These are phyloP conservation scores for Leccinum arenicola DNA, from an alignment of 768 basidiomycete species.

Conservation along the genomic window DNA sequence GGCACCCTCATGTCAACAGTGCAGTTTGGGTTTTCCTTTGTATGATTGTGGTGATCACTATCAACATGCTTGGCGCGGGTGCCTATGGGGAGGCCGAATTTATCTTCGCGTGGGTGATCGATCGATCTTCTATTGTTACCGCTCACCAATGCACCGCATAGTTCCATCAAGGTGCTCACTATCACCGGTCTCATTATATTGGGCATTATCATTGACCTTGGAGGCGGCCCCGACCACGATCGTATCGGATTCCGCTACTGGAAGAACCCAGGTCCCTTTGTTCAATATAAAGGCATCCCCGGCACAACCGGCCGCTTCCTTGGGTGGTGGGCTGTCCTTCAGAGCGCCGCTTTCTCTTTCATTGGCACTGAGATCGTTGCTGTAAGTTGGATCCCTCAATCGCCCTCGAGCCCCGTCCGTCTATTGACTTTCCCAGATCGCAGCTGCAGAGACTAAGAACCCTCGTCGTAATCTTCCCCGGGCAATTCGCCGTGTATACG, in stretches of 20 bases:
- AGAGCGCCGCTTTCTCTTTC: conserved; percentile 89
- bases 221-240: conserved; percentile 83
- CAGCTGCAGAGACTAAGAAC: conserved; percentile 90
- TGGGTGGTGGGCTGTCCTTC: conserved; percentile 67
- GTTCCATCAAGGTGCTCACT: conserved; percentile 85
- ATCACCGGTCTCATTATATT: conserved; percentile 70
- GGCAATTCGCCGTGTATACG: conserved; percentile 57
- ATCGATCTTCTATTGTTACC: not conserved
- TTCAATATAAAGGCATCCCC: conserved; percentile 58
- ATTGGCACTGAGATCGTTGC: conserved; percentile 96
- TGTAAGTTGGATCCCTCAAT: conserved; percentile 38
- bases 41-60: conserved; percentile 69
- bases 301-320: conserved; percentile 79
- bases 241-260: conserved; percentile 64
- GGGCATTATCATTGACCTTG: conserved; percentile 76
- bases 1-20: conserved; percentile 56
- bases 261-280: conserved; percentile 88
- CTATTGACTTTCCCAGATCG: conserved; percentile 48
- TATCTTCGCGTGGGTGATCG: conserved; percentile 59
- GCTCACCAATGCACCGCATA: conserved; percentile 5
- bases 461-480: conserved; percentile 67
- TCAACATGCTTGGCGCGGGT: conserved; percentile 74
- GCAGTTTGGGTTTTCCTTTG: conserved; percentile 82
- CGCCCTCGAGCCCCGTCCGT: not conserved
- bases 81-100: conserved; percentile 88